Conservation (phyloP, 139 green algal species). For the Chlamydomonas eustigma region DNA sequence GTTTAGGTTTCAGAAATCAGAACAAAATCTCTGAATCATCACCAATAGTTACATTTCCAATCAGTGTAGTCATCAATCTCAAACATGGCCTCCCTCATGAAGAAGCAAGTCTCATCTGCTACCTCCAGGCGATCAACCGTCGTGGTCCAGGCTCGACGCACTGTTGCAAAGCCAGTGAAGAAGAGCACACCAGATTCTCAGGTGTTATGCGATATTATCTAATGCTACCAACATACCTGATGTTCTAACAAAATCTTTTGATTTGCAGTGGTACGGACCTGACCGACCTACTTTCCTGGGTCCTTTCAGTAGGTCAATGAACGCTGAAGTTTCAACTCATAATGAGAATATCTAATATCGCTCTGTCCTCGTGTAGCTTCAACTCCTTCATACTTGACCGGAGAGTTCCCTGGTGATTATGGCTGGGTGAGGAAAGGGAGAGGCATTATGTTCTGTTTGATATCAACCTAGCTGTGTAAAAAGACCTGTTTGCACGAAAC, state of each 20-base stretch:
- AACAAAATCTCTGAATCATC: no score
- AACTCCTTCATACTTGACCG: constrained; percentile 55
- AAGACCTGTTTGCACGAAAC: no score
- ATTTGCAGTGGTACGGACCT: constrained; percentile 13
- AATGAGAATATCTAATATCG: not conserved
- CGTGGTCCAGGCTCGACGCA: not conserved
- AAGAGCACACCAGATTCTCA: no score
- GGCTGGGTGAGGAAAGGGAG: constrained; percentile 12
- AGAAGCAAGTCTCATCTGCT: not conserved
- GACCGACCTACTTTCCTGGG: constrained; percentile 9
- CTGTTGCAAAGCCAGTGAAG: not conserved
- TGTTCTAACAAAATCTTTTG: no score
- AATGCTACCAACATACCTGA: no score
- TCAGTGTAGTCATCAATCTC: no score
- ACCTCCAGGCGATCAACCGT: not conserved
- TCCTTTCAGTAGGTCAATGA: not conserved
- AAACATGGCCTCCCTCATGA: no score
- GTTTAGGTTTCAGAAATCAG: no score
- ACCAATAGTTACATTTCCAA: no score
- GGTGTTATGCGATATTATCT: no score
- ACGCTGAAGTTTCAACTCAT: not conserved
- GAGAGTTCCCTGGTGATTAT: constrained; percentile 48
- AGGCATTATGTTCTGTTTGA: not conserved
- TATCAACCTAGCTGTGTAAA: not conserved
- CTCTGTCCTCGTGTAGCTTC: constrained; percentile 1